Base-by-base conservation (phyloP, 257 asterid genomes). In the Plantago ovata region DNA sequence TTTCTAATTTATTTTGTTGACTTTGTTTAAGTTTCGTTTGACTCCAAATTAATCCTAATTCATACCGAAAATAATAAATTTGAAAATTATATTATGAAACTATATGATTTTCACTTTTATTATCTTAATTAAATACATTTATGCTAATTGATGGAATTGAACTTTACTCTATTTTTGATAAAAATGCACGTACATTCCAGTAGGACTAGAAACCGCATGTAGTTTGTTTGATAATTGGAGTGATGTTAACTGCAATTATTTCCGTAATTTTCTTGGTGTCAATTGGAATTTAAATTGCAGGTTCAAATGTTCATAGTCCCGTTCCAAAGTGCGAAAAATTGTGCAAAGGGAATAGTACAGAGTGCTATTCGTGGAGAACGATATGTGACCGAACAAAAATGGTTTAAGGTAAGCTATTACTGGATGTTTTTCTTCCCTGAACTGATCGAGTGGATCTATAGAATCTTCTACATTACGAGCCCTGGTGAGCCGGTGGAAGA, bases 341-440 rank as follows among this genome's bases (percentile, higher is more conserved):
- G 84, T 9, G 85, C 92, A 0, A 77, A 45, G 75, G 52, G 77
- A 16, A 84, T 84, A 0, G 82, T 84, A 1, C 55, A 66, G 68
- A 62, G 82, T 2, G 84, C 86, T 1, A 7, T 75, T 12, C 62
- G 87, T 0, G 94, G 94, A 11, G 94, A 84, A 42, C 56, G 86
- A 38, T 74, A 78, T 40, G 60, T 84, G 14, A 84, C 86, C 0
- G 82, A 71, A n/a, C 94, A 84, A 0, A 42, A 74, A 0, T 84
- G 89, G 94, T 51, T 79, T 44, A 70, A 52, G 63, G 62, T 66
- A n/a, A 76, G 81, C 0, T 66, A 76, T 63, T 9, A 74, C 33
- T 67, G 85, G 89, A 84, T 63, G 72, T 19, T 68, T 18, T 61
- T 84, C 56, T 69, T 68, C 55, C 89, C 89, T 0, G 93, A 84